Base-by-base conservation (phyloP, 768 basidiomycete genomes). In the Xerocomus potaroensis region DNA sequence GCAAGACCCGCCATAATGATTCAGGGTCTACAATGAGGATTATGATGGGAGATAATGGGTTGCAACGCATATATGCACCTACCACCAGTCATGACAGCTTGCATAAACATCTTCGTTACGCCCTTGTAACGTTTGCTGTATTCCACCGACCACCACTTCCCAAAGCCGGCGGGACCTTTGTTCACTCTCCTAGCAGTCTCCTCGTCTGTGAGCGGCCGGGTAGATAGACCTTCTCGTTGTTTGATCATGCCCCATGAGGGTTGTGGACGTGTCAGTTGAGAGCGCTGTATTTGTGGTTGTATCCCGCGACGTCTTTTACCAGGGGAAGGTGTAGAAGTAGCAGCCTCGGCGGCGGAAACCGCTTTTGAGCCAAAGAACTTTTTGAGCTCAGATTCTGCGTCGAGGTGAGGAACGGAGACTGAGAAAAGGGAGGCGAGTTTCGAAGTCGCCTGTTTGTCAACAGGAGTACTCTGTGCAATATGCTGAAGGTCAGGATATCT, bases 281-380 rank as follows among this genome's bases (percentile, higher is more conserved):
- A 91, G 14, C 85, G 72, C 24, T 77, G 73, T 4, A 65, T 52
- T 8, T 72, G 74, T 21, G 26, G 42, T 30, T 55, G 65, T 16
- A 51, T 38, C 4, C 66, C 68, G 36, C 75, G 74, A 26, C 78
- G 61, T 42, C 67, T 58, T 46, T 66, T 61, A 1, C 63, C 44
- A 3, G 73, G 63, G 1, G 71, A 61, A 3, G 74, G 47, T 1
- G 72, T 53, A 4, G 70, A 44, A 3, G 57, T 55, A 11, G 66
- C 53, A 16, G 66, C 63, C 63, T 78, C 79, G 23, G 73, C 75
- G 2, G 84, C 80, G n/a, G 74, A 72, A 8, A 97, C 78, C 47
- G 96, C 93, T 58, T 84, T 88, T 16, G 89, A 78, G 2, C 95
- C 95, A 61, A 99, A 99, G 75, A 97, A 95, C 53, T 83, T 85